Percentiles rank a stretch among this genome's conserved stretches.
phyloP scores from a whole-genome alignment of 345 rosid species.

The Gossypium thurberi region DNA sequence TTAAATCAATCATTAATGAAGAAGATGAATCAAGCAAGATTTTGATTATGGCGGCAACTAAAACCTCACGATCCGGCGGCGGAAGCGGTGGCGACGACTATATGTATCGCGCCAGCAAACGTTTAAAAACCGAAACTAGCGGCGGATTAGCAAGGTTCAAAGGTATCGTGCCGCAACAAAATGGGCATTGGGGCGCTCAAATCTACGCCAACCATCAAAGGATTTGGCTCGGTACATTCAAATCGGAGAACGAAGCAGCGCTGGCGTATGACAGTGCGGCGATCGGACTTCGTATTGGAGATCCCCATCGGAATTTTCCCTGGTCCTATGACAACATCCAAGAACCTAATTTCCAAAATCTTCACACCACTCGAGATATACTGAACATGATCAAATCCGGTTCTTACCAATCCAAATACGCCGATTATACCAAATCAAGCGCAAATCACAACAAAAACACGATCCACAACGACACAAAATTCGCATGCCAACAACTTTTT shows the following conservation, averaged over 20 bases:
- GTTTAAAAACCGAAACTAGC: neutral
- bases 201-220: constrained; percentile 46
- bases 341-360: constrained; percentile 43
- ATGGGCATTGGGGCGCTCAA: constrained; percentile 67
- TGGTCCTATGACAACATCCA: constrained; percentile 42
- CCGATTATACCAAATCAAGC: constrained; percentile 11
- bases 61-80: constrained; percentile 22
- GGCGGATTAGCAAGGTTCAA: constrained; percentile 24
- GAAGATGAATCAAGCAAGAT: constrained; percentile 24
- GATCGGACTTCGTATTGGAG: too few relatives aligned
- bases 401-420: constrained; percentile 47
- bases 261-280: too few relatives aligned
- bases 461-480: too few relatives aligned
- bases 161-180: constrained; percentile 50
- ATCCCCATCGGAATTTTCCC: too few relatives aligned
- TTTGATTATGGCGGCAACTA: constrained; percentile 3
- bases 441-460: neutral
- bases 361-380: constrained; percentile 26
- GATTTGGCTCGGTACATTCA: constrained; percentile 7
- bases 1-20: neutral
- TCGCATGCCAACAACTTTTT: neutral
- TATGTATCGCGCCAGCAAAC: neutral
- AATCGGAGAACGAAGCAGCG: too few relatives aligned
- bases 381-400: constrained; percentile 63
- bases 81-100: neutral